Percentiles rank a stretch among this genome's conserved stretches.
Conservation (phyloP, 192 early-diverging fungal species). For the Dispira simplex region DNA sequence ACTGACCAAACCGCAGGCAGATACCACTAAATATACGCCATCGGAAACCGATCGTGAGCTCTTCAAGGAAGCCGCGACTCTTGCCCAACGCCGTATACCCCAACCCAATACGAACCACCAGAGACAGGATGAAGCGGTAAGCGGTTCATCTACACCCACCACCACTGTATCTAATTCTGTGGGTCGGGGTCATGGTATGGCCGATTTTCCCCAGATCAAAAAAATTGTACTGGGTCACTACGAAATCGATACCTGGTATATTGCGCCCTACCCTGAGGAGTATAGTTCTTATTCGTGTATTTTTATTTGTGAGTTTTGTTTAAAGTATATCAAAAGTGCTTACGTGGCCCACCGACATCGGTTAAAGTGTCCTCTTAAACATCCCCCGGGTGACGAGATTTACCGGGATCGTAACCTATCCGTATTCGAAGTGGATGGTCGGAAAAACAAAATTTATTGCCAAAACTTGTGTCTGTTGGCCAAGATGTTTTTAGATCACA, state of each 20-base stretch:
- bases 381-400: constrained; percentile 96
- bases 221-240: constrained; percentile 68
- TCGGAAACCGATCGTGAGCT: constrained; percentile 26
- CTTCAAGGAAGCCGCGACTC: constrained; percentile 33
- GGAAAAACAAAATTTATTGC: constrained; percentile 95
- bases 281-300: constrained; percentile 66
- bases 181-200: background rate
- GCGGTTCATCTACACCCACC: constrained; percentile 3
- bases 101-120: background rate
- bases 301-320: constrained; percentile 92
- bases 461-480: constrained; percentile 92
- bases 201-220: constrained; percentile 29
- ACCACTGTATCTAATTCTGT: no score
- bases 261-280: constrained; percentile 92
- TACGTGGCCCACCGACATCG: constrained; percentile 71
- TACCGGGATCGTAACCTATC: constrained; percentile 78
- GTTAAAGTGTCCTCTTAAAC: constrained; percentile 56
- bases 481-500: constrained; percentile 96
- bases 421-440: constrained; percentile 93
- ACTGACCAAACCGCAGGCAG: constrained; percentile 32
- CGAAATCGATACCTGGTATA: constrained; percentile 88
- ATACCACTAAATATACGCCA: constrained; percentile 34
- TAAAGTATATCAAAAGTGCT: constrained; percentile 93
- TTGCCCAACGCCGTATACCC: constrained; percentile 14
- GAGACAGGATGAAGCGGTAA: background rate